Evolutionary conservation across 139 green algal genomes (phyloP), one percentile per base, ranked within the genome.

Genomic region (Ostreobium quekettii): DNA sequence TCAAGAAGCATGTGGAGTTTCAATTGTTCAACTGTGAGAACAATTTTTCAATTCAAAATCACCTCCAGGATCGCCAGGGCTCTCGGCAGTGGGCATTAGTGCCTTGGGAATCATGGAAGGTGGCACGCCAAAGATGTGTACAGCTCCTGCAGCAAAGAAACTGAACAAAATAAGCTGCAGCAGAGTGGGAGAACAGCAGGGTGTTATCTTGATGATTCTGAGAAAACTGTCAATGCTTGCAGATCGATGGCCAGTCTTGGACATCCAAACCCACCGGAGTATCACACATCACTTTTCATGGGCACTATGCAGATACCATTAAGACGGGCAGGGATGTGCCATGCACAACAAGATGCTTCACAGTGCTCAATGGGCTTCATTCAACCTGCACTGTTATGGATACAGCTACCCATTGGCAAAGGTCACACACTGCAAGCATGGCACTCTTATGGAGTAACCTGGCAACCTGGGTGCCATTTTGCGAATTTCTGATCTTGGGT

Each of bases 41-140:
- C 11, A 53, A 53, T 11, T 26, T 26, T 19, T 19, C 42, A 19
- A 53, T 26, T 26, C 11, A 53, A 68, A 56, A 56, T 32, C 3
- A 68, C 61, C 61, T 31, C 35, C 31, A 22, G 61, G 36, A 29
- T 68, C 61, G 38, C 61, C 61, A 6, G 11, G 4, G 11, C 35
- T 68, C 30, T 5, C 11, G 7, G 8, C 11, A 53, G 35, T 53
- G 11, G 61, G 61, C 8, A 68, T 48, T 38, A 68, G 49, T 56
- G 49, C 61, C 30, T 68, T n/a, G 11, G 61, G 61, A 56, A 68
- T 68, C 19, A 36, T 68, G 6, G 22, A 28, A 5, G 61, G 19
- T 6, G 61, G 61, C 31, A 68, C 31, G 7, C 61, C 61, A 29
- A 68, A 68, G 11, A 68, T 35, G 8, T 48, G 8, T 4, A 68